A percentile compares a stretch with the other conserved stretches of the same genome.
Evolutionary conservation across 2,329 filamentous ascomycete species (phyloP).

Genomic region (Cordyceps javanica): DNA sequence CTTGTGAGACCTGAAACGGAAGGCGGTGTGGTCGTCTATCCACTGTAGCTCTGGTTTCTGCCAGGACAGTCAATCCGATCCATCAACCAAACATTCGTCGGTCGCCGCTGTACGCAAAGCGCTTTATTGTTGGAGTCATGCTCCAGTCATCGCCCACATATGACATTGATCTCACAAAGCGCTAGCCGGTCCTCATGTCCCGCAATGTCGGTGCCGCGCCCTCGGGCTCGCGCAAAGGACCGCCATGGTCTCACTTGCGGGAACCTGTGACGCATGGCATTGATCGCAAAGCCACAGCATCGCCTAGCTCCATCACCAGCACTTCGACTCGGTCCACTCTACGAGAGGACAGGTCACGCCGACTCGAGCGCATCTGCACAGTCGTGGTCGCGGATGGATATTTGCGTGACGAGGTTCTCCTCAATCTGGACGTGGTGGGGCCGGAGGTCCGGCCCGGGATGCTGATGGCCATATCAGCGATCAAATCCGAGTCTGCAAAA

Average conservation of each 20-base stretch:
- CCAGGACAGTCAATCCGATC: conserved; percentile 17
- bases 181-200: conserved; percentile 27
- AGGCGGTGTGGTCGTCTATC: conserved; percentile 20
- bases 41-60: conserved; percentile 21
- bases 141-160: conserved; percentile 11
- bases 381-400: conserved; percentile 66
- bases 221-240: conserved; percentile 38
- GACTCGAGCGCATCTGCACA: conserved; percentile 42
- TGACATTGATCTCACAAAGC: conserved; percentile 15
- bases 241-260: conserved; percentile 48
- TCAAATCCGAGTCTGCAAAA: conserved; percentile 45
- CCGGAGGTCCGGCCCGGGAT: conserved; percentile 57
- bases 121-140: conserved; percentile 4
- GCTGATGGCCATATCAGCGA: conserved; percentile 65
- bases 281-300: conserved; percentile 30
- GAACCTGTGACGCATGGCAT: conserved; percentile 44
- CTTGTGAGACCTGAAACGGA: conserved; percentile 11
- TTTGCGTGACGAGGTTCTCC: conserved; percentile 69
- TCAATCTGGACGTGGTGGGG: conserved; percentile 68
- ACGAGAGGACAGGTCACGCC: conserved; percentile 27
- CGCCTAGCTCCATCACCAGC: conserved; percentile 41
- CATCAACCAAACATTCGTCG: conserved; percentile 2
- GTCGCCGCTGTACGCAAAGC: background rate
- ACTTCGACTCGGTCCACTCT: conserved; percentile 45
- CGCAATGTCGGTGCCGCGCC: conserved; percentile 35